Evolutionary conservation across 805 yeast genomes (phyloP).

Genomic region (Saccharomyces eubayanus): DNA sequence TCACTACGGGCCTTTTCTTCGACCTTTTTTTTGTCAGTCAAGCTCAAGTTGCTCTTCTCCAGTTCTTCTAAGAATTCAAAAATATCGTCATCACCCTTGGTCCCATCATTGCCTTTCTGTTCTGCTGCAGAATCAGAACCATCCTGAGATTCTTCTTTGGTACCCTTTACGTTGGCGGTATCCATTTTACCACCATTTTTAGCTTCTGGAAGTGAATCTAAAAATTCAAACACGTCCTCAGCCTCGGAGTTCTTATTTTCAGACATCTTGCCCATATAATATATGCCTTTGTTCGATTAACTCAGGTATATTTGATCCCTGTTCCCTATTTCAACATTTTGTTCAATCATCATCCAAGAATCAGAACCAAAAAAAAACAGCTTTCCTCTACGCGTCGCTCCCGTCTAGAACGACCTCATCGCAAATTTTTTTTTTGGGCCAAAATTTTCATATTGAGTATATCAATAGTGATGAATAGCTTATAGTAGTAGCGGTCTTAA

Average conservation of each 20-base stretch:
- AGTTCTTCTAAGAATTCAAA: slow-evolving; percentile 52
- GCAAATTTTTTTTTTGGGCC: slow-evolving; percentile 1
- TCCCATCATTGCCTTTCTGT: slow-evolving; percentile 36
- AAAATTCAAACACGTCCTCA: slow-evolving; percentile 71
- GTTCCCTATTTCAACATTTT: not conserved
- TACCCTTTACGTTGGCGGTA: slow-evolving; percentile 23
- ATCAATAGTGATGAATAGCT: not conserved
- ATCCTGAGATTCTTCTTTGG: slow-evolving; percentile 7
- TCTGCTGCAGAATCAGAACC: slow-evolving; percentile 14
- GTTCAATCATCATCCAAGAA: not conserved
- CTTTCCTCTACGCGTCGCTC: not conserved
- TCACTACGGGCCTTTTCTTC: slow-evolving; percentile 5
- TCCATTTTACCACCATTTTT: slow-evolving; percentile 25
- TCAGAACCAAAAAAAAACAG: not conserved
- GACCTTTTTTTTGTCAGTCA: slow-evolving; percentile 17
- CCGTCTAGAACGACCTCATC: not conserved
- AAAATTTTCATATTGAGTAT: not conserved
- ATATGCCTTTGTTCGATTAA: not conserved
- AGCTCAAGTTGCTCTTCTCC: slow-evolving; percentile 48
- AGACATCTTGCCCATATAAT: slow-evolving; percentile 8
- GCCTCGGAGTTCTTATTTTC: slow-evolving; percentile 40
- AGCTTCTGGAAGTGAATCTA: slow-evolving; percentile 69
- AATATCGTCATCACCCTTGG: slow-evolving; percentile 33
- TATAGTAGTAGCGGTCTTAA: not conserved
- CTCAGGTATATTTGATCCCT: not conserved